phyloP scores from a whole-genome alignment of 805 yeast species.

The Hemisphaericaspora nanyangensis region DNA sequence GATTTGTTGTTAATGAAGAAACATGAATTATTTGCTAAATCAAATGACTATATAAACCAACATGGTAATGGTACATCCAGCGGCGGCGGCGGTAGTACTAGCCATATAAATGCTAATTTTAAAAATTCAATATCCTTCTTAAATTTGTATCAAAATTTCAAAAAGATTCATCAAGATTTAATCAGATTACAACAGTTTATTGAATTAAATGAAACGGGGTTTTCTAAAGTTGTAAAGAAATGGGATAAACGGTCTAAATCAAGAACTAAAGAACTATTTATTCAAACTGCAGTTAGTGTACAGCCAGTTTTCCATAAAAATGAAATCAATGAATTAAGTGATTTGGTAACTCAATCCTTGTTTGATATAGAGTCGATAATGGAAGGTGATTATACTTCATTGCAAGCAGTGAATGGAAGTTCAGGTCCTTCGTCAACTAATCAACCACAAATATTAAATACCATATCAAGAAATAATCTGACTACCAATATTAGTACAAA shows the following conservation, averaged over 20 bases:
- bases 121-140: conserved; percentile 74
- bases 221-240: conserved; percentile 90
- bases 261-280: conserved; percentile 86
- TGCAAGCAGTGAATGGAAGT: conserved; percentile 7
- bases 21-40: conserved; percentile 40
- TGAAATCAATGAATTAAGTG: conserved; percentile 80
- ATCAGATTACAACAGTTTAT: conserved; percentile 89
- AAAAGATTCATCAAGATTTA: conserved; percentile 83
- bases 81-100: conserved; percentile 1
- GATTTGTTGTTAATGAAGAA: conserved; percentile 75
- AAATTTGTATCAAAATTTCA: conserved; percentile 83
- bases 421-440: not conserved
- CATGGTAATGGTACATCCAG: conserved; percentile 1
- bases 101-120: conserved; percentile 27
- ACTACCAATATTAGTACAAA: not conserved
- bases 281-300: conserved; percentile 89
- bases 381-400: conserved; percentile 41
- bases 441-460: not conserved
- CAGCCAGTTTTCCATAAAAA: conserved; percentile 95
- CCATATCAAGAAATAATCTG: conserved; percentile 2
- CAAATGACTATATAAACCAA: conserved; percentile 8
- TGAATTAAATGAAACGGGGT: conserved; percentile 92
- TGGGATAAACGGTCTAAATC: conserved; percentile 98
- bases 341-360: conserved; percentile 60
- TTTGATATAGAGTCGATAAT: conserved; percentile 66